Percentiles rank a stretch among this genome's conserved stretches.
Evolutionary conservation across 208 protist species (phyloP).

Genomic region (Angomonas ambiguus): DNA sequence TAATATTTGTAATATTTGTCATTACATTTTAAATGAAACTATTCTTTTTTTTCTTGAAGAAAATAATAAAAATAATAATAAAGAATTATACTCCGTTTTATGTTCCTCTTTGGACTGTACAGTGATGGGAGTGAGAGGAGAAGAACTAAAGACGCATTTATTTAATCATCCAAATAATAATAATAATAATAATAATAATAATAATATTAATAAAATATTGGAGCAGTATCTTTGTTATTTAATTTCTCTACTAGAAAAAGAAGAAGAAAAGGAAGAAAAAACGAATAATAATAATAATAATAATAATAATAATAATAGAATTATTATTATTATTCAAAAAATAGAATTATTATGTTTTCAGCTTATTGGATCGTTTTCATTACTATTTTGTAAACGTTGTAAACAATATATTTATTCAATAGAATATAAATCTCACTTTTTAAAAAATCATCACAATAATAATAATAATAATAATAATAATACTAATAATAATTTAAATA

Average conservation of each 20-base stretch:
- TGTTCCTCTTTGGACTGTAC: background rate
- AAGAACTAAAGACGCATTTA: background rate
- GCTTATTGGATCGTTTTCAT: background rate
- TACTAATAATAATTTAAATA: no score
- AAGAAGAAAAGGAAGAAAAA: no score
- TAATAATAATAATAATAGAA: background rate
- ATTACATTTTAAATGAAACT: background rate
- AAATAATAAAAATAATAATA: constrained; percentile 1
- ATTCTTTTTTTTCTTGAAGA: background rate
- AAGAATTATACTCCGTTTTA: no score
- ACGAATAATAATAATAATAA: background rate
- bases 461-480: constrained; percentile 1
- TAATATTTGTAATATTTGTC: background rate
- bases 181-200: constrained; percentile 4
- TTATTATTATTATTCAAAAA: no score
- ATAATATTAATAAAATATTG: no score
- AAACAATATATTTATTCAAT: background rate
- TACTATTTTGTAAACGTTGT: background rate
- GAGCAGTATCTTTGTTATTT: no score
- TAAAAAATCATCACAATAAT: background rate
- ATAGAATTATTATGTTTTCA: no score
- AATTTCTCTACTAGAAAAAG: no score
- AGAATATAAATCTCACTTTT: background rate
- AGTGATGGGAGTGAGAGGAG: background rate
- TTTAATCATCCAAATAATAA: background rate